These are phyloP conservation scores for Scutellaria barbata DNA, from an alignment of 257 asterid species.

Conservation along the genomic window DNA sequence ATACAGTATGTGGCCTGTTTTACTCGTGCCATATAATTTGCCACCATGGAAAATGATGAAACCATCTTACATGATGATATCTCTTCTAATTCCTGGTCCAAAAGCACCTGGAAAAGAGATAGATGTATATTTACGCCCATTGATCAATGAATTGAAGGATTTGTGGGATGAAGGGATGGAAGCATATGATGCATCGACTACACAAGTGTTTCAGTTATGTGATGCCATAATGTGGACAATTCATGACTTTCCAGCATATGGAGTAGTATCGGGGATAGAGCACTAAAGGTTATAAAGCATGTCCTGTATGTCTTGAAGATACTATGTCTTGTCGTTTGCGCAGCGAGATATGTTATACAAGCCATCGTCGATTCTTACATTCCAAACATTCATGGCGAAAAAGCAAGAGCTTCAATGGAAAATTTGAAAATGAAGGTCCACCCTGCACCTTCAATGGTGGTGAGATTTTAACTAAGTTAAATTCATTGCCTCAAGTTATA, in stretches of 20 bases:
- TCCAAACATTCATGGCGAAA: neutral
- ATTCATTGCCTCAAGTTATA: neutral
- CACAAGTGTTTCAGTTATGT: neutral
- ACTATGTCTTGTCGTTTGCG: neutral
- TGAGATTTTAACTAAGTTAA: neutral
- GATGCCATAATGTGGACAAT: slow-evolving; percentile 17
- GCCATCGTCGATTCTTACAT: neutral
- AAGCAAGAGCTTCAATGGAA: neutral
- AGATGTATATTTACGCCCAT: neutral
- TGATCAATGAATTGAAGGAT: neutral
- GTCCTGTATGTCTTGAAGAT: neutral
- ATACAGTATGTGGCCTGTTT: neutral
- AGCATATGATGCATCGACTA: neutral
- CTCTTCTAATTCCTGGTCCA: neutral
- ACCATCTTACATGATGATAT: neutral
- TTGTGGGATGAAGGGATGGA: neutral
- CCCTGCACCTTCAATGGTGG: neutral
- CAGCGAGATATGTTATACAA: neutral
- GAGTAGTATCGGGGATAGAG: slow-evolving; percentile 1
- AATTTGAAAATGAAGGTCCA: neutral
- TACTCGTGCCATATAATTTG: neutral
- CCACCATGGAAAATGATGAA: neutral
- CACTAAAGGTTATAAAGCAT: slow-evolving; percentile 18
- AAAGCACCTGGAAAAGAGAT: neutral
- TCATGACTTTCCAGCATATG: slow-evolving; percentile 19